Base-by-base conservation (phyloP, 805 yeast genomes). In the Saturnispora mendoncae region DNA sequence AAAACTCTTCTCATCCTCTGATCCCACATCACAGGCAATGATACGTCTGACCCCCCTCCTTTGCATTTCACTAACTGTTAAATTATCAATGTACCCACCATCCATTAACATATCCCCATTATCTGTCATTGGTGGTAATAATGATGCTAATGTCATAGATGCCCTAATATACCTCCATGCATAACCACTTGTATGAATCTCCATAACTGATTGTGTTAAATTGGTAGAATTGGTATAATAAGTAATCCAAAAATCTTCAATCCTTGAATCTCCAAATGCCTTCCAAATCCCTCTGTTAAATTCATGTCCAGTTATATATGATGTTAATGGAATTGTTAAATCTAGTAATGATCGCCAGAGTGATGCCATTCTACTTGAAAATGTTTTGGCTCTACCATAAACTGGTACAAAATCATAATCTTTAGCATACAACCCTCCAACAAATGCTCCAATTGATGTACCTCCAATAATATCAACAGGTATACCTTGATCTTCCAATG, bases 241-340 rank as follows among this genome's bases (percentile, higher is more conserved):
- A 46, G 73, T 78, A 46, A 90, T 71, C 98, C 98, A 90, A 58
- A 90, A 90, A 57, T 90, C 98, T 57, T 90, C 98, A 49, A 90
- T 86, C 53, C 95, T 79, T 12, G 80, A 73, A 48, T 85, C 90
- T 0, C 97, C 97, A 64, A 90, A 84, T 0, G 85, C 76, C 59
- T 92, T 90, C 96, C 97, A 92, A n/a, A 90, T 76, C 38, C 98
- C 97, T 50, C 97, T 69, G 60, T 90, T 90, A 61, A 90, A 90
- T 59, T 87, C 97, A 60, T 92, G 95, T 1, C 98, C 98, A 1
- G 98, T 92, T 9, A 94, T 84, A 56, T 94, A 90, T 0, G 97
- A 82, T 0, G 96, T 87, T 2, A 85, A 79, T 0, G 98, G 98
- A 59, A 88, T 83, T 0, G 98, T 90, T 52, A 92, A 61, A 57